Evolutionary conservation across 352 stramenopile genomes (phyloP).

Genomic region (Globisporangium radiosum): DNA sequence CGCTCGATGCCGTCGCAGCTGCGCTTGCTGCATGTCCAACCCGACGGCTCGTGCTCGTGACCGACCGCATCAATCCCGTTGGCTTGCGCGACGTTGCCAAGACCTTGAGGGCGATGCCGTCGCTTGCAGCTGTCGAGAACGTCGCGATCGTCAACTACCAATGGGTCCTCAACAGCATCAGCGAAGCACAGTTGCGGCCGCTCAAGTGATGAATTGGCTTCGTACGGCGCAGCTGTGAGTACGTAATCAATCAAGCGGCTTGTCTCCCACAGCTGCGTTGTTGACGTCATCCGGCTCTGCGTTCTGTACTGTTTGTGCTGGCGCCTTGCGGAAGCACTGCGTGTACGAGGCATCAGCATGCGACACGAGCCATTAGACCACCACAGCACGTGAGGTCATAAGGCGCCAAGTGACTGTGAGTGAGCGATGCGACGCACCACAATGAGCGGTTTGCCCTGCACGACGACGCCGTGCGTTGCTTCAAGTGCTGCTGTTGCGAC

Average conservation of each 20-base stretch:
- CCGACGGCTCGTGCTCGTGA: slow-evolving; percentile 62
- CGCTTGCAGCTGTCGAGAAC: slow-evolving; percentile 30
- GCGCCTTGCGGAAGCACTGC: slow-evolving; percentile 19
- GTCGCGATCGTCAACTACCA: slow-evolving; percentile 75
- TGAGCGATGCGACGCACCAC: slow-evolving; percentile 46
- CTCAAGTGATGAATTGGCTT: slow-evolving; percentile 11
- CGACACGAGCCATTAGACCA: no score
- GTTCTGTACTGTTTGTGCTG: background rate
- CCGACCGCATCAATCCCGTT: slow-evolving; percentile 64
- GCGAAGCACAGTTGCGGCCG: slow-evolving; percentile 55
- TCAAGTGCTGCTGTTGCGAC: slow-evolving; percentile 45
- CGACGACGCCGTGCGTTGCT: slow-evolving; percentile 56
- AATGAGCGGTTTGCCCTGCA: slow-evolving; percentile 75
- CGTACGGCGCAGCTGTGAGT: no score
- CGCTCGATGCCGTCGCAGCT: slow-evolving; percentile 39
- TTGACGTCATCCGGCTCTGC: no score
- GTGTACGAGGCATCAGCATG: background rate
- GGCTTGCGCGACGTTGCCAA: slow-evolving; percentile 36
- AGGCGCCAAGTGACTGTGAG: background rate
- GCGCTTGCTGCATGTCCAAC: slow-evolving; percentile 42
- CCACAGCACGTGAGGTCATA: no score
- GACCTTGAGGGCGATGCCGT: slow-evolving; percentile 29
- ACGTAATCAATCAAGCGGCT: no score
- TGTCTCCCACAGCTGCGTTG: no score
- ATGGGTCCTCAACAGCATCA: slow-evolving; percentile 86